Base-by-base conservation (phyloP, 208 protist genomes). In the Acanthamoeba triangularis region DNA sequence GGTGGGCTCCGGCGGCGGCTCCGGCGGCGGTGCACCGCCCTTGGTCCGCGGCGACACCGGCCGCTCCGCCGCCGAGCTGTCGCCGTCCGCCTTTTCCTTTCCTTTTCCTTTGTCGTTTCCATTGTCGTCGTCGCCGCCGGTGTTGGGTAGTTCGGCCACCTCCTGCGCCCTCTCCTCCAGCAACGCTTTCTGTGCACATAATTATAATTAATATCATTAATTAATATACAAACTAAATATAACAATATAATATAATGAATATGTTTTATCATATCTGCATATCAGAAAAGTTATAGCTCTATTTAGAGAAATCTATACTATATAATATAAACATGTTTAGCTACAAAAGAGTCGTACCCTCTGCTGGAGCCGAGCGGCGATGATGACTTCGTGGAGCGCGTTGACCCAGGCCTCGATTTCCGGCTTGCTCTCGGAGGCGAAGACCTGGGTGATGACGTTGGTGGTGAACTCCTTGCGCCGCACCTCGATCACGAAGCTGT, bases 381-480 rank as follows among this genome's bases (percentile, higher is more conserved):
- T 93, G 54, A 74, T 41, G 87, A 25, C 52, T n/a, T 67, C 56
- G 10, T 93, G 52, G 37, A 93, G 23, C 6, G 87, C 87, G n/a
- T 1, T 25, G 47, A 93, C 41, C 87, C 87, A 93, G 16, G 33
- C 14, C n/a, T 93, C 87, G 47, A n/a, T 18, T 13, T 93, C 20
- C 28, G 0, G 6, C 37, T 49, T 16, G 47, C 47, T 28, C 41
- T 20, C 25, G 2, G 23, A 59, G 11, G 87, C 28, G 37, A 93
- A 76, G 41, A n/a, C 23, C 54, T 59, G n/a, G 54, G 20, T 41
- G n/a, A 93, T 41, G 37, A 49, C n/a, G 61, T 74, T 35, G 37
- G 56, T 37, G 41, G 87, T 93, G 87, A 93, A 93, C 41, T 93
- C 87, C 87, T 74, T 93, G 20, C 87, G 16, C 28, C 41, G 33